These are phyloP conservation scores for Tricholoma terreum DNA, from an alignment of 768 basidiomycete genomes.

Conservation along the genomic window DNA sequence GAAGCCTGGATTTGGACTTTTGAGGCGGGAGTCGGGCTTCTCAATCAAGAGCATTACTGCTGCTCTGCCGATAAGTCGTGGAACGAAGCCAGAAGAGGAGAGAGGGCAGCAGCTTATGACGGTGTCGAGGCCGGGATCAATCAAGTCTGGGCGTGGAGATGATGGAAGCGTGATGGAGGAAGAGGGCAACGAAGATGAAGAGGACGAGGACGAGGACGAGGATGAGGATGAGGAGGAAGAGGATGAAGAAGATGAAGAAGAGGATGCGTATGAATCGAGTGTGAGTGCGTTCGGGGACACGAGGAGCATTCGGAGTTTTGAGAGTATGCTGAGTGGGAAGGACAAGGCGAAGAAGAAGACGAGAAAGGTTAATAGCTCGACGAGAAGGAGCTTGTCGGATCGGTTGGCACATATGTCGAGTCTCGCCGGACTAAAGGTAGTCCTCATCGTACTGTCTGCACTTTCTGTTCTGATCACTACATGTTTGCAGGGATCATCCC, in stretches of 20 bases:
- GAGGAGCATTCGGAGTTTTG: conserved; percentile 82
- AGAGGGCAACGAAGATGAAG: conserved; percentile 20
- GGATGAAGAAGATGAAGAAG: conserved; percentile 33
- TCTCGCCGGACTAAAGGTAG: conserved; percentile 45
- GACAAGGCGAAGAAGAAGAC: conserved; percentile 14
- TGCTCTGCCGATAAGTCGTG: conserved; percentile 54
- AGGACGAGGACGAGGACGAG: conserved; percentile 35
- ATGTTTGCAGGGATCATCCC: conserved; percentile 20
- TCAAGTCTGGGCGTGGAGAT: conserved; percentile 29
- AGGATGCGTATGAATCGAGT: conserved; percentile 41
- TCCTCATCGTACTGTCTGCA: background rate
- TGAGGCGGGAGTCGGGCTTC: conserved; percentile 75
- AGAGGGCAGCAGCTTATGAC: conserved; percentile 45
- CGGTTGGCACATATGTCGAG: conserved; percentile 77
- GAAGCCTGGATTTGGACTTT: conserved; percentile 60
- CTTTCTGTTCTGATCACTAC: conserved; percentile 5
- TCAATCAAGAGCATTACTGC: conserved; percentile 73
- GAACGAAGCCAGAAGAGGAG: conserved; percentile 35
- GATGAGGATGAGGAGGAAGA: conserved; percentile 43
- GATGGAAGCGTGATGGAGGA: conserved; percentile 26
- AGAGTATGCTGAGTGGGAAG: conserved; percentile 72
- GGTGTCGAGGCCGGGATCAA: conserved; percentile 41
- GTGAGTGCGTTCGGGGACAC: conserved; percentile 47
- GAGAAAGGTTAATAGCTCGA: conserved; percentile 19
- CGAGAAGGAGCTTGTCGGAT: conserved; percentile 76